Evolutionary conservation across 176 grass and related monocot genomes (phyloP).

Genomic region (Melocanna baccifera): DNA sequence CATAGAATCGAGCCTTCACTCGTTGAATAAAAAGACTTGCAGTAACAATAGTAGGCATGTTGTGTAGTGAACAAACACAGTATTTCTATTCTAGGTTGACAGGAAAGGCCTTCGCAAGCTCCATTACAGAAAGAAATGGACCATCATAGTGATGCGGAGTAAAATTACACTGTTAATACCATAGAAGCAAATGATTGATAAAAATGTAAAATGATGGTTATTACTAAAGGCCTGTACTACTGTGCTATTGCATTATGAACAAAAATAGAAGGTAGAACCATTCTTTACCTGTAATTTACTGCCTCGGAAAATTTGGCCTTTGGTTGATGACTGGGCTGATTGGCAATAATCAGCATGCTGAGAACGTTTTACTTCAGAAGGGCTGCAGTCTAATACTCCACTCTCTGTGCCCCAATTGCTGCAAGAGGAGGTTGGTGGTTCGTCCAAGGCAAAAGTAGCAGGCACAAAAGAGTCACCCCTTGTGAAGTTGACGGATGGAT

Average conservation of each 20-base stretch:
- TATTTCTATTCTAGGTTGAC: not conserved
- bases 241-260: not conserved
- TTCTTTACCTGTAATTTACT: constrained; percentile 42
- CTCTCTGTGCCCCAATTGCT: constrained; percentile 16
- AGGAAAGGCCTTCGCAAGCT: not conserved
- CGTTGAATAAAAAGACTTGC: not conserved
- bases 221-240: not conserved
- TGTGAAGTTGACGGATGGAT: constrained; percentile 54
- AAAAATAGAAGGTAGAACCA: not conserved
- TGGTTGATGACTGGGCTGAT: constrained; percentile 46
- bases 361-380: constrained; percentile 36
- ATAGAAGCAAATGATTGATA: not conserved
- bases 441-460: constrained; percentile 25
- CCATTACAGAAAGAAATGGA: not conserved
- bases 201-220: not conserved
- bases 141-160: not conserved
- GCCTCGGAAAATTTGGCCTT: constrained; percentile 36
- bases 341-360: constrained; percentile 35
- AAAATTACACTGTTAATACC: not conserved
- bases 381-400: constrained; percentile 32
- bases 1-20: not conserved
- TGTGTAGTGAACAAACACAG: not conserved
- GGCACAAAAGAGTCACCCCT: constrained; percentile 44
- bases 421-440: constrained; percentile 21
- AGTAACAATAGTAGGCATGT: not conserved